Percentiles rank a stretch among this genome's conserved stretches.
Evolutionary conservation across 1,284 basidiomycete species (phyloP).

Genomic region (Moesziomyces sp.): DNA sequence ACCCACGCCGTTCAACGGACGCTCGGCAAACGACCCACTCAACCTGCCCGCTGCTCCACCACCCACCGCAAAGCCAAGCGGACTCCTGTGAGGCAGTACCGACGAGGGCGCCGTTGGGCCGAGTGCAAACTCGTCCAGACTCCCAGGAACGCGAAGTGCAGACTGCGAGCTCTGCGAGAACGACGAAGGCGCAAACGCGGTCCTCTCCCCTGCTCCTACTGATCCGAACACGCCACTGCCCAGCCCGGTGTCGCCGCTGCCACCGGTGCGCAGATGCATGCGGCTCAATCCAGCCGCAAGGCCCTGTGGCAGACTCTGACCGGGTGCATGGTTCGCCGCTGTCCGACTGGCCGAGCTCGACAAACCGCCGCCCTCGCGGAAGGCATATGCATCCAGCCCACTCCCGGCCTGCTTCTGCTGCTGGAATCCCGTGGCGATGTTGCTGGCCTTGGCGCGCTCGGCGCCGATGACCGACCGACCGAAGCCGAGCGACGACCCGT

Average conservation of each 20-base stretch:
- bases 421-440: slow-evolving; percentile 43
- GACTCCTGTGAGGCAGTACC: slow-evolving; percentile 42
- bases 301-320: slow-evolving; percentile 86
- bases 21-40: slow-evolving; percentile 33
- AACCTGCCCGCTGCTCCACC: slow-evolving; percentile 7
- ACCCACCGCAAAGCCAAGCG: slow-evolving; percentile 27
- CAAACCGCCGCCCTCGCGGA: slow-evolving; percentile 21
- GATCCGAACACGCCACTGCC: slow-evolving; percentile 14
- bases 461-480: slow-evolving; percentile 29
- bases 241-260: slow-evolving; percentile 9
- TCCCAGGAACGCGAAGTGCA: slow-evolving; percentile 20
- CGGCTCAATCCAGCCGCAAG: slow-evolving; percentile 85
- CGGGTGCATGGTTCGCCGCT: slow-evolving; percentile 76
- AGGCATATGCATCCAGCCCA: slow-evolving; percentile 38
- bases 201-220: slow-evolving; percentile 5
- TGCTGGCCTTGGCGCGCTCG: slow-evolving; percentile 38
- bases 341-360: slow-evolving; percentile 30
- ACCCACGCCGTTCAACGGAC: slow-evolving; percentile 29
- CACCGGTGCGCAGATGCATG: slow-evolving; percentile 74
- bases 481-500: slow-evolving; percentile 32
- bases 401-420: slow-evolving; percentile 25
- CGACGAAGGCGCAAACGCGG: slow-evolving; percentile 5
- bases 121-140: slow-evolving; percentile 44
- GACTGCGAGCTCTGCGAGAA: slow-evolving; percentile 23
- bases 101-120: slow-evolving; percentile 59